These are phyloP conservation scores for Botrytis sinoallii DNA, from an alignment of 2,329 filamentous ascomycete species.

Conservation along the genomic window DNA sequence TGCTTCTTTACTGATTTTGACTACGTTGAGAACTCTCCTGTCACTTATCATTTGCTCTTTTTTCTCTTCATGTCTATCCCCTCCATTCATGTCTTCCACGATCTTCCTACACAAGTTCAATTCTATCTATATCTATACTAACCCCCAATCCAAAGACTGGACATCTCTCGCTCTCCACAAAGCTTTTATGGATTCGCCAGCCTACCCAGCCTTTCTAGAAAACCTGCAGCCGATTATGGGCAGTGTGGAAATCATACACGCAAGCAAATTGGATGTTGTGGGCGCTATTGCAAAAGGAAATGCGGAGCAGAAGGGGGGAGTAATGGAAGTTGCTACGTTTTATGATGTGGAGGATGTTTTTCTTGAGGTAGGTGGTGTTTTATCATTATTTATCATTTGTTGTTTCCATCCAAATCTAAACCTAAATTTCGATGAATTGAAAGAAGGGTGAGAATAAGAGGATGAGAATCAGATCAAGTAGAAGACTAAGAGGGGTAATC, in stretches of 20 bases:
- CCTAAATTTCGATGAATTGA: neutral
- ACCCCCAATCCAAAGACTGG: constrained; percentile 37
- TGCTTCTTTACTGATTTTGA: neutral
- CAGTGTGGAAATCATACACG: constrained; percentile 25
- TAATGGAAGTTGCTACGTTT: constrained; percentile 29
- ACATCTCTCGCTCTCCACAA: constrained; percentile 41
- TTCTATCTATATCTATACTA: neutral
- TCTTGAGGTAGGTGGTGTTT: neutral
- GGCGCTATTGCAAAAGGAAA: neutral
- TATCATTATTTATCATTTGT: neutral
- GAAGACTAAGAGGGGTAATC: neutral
- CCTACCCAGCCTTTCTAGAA: constrained; percentile 41
- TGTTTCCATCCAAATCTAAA: neutral
- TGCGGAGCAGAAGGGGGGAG: neutral
- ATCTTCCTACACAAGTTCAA: neutral
- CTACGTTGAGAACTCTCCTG: neutral
- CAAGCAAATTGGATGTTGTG: neutral
- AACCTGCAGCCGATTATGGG: constrained; percentile 19
- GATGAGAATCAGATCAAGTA: neutral
- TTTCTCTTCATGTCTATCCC: too few relatives aligned
- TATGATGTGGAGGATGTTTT: constrained; percentile 20
- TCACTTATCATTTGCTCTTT: neutral
- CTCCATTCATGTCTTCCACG: neutral
- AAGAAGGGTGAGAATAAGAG: neutral
- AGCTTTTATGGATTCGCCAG: constrained; percentile 39